These are phyloP conservation scores for Hanseniaspora sp. DNA, from an alignment of 1,139 yeast genomes.

Conservation along the genomic window DNA sequence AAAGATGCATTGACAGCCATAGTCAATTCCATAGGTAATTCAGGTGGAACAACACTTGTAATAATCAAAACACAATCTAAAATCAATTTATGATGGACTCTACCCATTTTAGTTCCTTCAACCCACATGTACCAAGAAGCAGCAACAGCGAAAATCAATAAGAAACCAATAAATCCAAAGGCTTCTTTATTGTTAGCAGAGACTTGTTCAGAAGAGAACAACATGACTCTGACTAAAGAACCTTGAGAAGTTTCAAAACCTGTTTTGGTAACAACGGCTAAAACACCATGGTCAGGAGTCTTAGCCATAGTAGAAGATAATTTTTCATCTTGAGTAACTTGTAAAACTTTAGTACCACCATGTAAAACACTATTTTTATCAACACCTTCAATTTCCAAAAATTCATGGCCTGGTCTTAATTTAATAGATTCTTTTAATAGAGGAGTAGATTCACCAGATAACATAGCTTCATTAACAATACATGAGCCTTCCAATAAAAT, in stretches of 20 bases:
- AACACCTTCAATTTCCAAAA: constrained; percentile 61
- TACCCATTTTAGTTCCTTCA: constrained; percentile 91
- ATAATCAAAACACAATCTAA: constrained; percentile 90
- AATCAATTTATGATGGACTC: constrained; percentile 84
- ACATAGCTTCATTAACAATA: constrained; percentile 94
- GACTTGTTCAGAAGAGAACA: constrained; percentile 90
- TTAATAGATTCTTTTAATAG: constrained; percentile 81
- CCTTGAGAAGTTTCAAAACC: constrained; percentile 99
- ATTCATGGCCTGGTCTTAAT: constrained; percentile 64
- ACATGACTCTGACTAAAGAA: constrained; percentile 93
- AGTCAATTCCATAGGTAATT: constrained; percentile 96
- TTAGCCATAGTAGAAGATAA: constrained; percentile 35
- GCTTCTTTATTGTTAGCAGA: constrained; percentile 95
- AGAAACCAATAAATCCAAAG: constrained; percentile 76
- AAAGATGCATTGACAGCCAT: constrained; percentile 93
- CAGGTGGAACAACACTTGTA: constrained; percentile 98
- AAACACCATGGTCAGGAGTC: constrained; percentile 86
- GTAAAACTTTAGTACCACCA: constrained; percentile 95
- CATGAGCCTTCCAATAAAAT: constrained; percentile 77
- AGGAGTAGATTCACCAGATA: constrained; percentile 97
- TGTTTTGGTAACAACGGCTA: constrained; percentile 82
- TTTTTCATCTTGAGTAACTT: constrained; percentile 61
- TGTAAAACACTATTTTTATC: constrained; percentile 84
- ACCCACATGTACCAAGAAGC: constrained; percentile 99
- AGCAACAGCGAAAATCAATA: constrained; percentile 81